Base-by-base conservation (phyloP, 2,329 filamentous ascomycete species). In the Microsporum audouinii region DNA sequence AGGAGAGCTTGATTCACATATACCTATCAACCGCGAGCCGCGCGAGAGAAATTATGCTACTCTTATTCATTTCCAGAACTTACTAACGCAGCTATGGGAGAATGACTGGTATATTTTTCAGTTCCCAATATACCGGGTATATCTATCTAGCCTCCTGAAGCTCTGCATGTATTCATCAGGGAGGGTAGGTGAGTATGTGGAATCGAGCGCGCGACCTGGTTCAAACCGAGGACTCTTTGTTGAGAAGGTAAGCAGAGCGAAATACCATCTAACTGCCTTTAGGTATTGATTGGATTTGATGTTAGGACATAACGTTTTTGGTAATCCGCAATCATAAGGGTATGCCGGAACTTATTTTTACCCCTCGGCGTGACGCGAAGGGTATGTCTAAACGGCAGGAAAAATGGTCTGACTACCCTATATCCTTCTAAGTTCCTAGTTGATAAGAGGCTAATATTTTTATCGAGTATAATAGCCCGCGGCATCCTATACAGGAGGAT, bases 91-190 rank as follows among this genome's bases (percentile, higher is more conserved):
- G 39, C 43, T 63, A 34, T 63, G 57, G 62, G 33, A 60, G 27
- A 62, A 62, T 23, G 60, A 63, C 39, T 62, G 49, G 60, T 39
- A 60, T 57, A 51, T 62, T 14, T 58, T 58, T 41, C 5, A n/a
- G 27, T 36, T 17, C 27, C 56, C n/a, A 41, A 31, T 58, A 17
- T 38, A 58, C 38, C 36, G 31, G 3, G 36, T 58, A 2, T 58
- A 58, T 36, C 34, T 58, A 41, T 58, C n/a, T 14, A 1, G n/a
- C 36, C 56, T 58, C 5, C n/a, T 58, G 7, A 58, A 58, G 56
- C 1, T 58, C 5, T 58, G 31, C 31, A 58, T 58, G 3, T 58
- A 58, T 58, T 58, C 31, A 1, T 58, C 56, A 1, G 31, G 27
- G 38, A 23, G 56, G 14, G 56, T 58, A 4, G 31, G 56, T 2